Conservation (phyloP, 176 grass and related monocot genomes). For the Urochloa ruziziensis region DNA sequence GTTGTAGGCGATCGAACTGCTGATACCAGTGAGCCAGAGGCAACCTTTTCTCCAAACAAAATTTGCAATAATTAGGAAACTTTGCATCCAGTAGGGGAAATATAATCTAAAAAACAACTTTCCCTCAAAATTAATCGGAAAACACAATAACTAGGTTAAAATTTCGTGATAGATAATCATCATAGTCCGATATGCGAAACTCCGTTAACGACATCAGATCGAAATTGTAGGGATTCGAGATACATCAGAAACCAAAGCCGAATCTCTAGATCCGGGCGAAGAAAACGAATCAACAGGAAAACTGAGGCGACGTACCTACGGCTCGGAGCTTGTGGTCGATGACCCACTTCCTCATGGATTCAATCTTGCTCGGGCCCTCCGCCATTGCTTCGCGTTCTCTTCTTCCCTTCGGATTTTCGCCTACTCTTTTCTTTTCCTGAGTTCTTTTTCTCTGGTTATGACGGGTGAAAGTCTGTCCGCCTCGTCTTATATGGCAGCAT, state of each 20-base stretch:
- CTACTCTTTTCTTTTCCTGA: not conserved
- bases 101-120: not conserved
- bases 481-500: not conserved
- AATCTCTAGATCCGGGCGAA: conserved; percentile 5
- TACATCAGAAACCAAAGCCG: not conserved
- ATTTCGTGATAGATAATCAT: not conserved
- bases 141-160: not conserved
- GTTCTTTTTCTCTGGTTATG: conserved; percentile 3
- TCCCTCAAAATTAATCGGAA: not conserved
- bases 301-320: conserved; percentile 52
- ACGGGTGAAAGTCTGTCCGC: not conserved
- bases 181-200: not conserved
- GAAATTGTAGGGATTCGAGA: not conserved
- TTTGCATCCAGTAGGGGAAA: not conserved
- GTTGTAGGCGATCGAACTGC: conserved; percentile 89
- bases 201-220: not conserved
- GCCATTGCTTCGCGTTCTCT: conserved; percentile 57
- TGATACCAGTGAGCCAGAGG: conserved; percentile 90
- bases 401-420: conserved; percentile 4
- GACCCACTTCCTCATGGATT: conserved; percentile 83
- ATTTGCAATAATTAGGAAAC: conserved; percentile 28
- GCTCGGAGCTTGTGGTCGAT: conserved; percentile 94
- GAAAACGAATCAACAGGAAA: conserved; percentile 3
- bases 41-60: conserved; percentile 47
- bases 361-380: conserved; percentile 58